Evolutionary conservation across 2,329 filamentous ascomycete genomes (phyloP).

Genomic region (Onygenales sp.): DNA sequence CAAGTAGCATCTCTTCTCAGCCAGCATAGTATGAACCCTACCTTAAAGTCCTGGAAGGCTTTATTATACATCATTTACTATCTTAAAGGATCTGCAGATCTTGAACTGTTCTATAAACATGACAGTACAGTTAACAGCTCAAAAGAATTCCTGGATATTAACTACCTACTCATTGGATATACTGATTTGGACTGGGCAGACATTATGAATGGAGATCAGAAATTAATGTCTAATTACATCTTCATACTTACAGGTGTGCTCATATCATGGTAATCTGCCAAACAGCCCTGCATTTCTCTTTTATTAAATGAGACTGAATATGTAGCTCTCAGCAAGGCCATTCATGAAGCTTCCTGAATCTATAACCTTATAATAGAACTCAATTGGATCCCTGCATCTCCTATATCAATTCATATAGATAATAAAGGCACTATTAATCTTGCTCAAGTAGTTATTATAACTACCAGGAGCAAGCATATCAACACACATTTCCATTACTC

Average conservation of each 20-base stretch:
- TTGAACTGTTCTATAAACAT: neutral
- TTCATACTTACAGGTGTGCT: constrained; percentile 7
- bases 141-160: too few relatives aligned
- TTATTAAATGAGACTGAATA: constrained; percentile 13
- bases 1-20: neutral
- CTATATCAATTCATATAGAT: constrained; percentile 3
- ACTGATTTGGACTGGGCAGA: neutral
- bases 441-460: constrained; percentile 3
- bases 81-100: neutral
- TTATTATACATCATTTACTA: neutral
- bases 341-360: constrained; percentile 6
- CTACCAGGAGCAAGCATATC: constrained; percentile 9
- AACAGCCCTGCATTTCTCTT: constrained; percentile 8
- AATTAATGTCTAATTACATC: constrained; percentile 7
- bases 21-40: neutral
- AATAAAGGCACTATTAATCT: constrained; percentile 9
- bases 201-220: neutral
- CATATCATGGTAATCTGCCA: constrained; percentile 8
- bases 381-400: neutral
- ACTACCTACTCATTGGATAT: neutral
- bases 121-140: too few relatives aligned
- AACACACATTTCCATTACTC: constrained; percentile 8
- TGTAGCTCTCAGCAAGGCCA: constrained; percentile 5
- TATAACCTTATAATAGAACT: constrained; percentile 9
- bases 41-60: neutral